Conservation (phyloP, 495 filamentous ascomycete species). For the Elasticomyces elasticus region DNA sequence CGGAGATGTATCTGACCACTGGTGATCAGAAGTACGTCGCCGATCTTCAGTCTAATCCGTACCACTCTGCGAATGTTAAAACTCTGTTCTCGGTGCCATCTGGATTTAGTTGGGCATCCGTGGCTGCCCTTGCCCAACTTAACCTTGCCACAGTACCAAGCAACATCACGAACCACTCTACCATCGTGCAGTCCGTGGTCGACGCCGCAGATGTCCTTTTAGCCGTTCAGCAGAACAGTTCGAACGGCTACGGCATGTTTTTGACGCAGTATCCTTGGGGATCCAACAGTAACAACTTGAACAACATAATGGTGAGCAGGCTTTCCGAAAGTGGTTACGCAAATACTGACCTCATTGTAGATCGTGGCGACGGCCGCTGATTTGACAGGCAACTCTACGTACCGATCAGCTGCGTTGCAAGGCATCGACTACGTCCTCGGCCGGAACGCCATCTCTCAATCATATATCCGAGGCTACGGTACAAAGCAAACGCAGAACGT, state of each 20-base stretch:
- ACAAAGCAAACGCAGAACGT: constrained; percentile 12
- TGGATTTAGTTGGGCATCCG: constrained; percentile 12
- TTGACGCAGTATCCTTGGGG: constrained; percentile 12
- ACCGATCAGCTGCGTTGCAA: constrained; percentile 9
- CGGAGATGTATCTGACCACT: constrained; percentile 17
- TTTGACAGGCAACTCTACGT: constrained; percentile 10
- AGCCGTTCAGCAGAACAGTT: constrained; percentile 10
- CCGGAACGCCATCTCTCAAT: constrained; percentile 15
- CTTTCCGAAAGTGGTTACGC: not conserved
- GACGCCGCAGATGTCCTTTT: constrained; percentile 11
- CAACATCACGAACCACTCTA: constrained; percentile 13
- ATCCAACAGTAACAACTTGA: constrained; percentile 16
- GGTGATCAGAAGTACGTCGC: not conserved
- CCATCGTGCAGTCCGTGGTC: constrained; percentile 14
- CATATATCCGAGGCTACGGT: constrained; percentile 12
- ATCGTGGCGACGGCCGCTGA: constrained; percentile 14
- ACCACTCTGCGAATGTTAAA: constrained; percentile 8
- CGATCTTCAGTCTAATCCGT: constrained; percentile 8
- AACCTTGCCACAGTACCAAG: constrained; percentile 14
- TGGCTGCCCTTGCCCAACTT: constrained; percentile 9
- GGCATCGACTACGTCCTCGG: constrained; percentile 18
- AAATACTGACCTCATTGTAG: not conserved
- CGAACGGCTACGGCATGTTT: constrained; percentile 7
- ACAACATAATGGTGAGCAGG: constrained; percentile 9
- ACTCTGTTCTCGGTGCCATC: constrained; percentile 7